These are phyloP conservation scores for Leptodontidium sp. DNA, from an alignment of 2,329 filamentous ascomycete genomes.

Conservation along the genomic window DNA sequence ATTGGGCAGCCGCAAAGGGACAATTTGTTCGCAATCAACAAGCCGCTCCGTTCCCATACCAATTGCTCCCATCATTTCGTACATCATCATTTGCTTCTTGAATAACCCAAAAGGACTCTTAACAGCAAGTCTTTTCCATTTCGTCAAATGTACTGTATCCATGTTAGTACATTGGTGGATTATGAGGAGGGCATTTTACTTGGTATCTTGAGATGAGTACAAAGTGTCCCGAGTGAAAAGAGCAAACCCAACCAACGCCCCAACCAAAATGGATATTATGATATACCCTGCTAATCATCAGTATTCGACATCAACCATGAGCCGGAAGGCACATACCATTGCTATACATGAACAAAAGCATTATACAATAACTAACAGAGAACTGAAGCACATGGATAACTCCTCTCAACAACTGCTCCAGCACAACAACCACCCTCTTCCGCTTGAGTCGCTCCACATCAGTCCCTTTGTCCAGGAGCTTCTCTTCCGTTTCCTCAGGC, in stretches of 20 bases:
- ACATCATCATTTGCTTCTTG: not conserved
- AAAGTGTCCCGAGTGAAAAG: constrained; percentile 39
- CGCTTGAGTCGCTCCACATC: not conserved
- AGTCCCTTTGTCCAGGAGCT: constrained; percentile 28
- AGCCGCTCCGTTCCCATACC: not conserved
- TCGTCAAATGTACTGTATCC: constrained; percentile 14
- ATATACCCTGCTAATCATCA: constrained; percentile 34
- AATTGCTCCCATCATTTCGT: not conserved
- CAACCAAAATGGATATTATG: constrained; percentile 37
- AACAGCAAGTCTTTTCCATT: constrained; percentile 27
- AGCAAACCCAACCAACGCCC: constrained; percentile 37
- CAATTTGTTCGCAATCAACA: constrained; percentile 19
- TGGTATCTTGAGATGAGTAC: constrained; percentile 10
- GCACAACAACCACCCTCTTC: constrained; percentile 18
- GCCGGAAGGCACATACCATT: constrained; percentile 32
- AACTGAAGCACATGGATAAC: constrained; percentile 37
- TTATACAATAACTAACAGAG: constrained; percentile 28
- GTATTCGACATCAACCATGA: not conserved
- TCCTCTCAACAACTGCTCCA: constrained; percentile 35
- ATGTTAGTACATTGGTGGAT: not conserved
- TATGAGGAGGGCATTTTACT: constrained; percentile 13
- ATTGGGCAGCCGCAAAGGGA: not conserved
- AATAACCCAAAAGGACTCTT: not conserved
- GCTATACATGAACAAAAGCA: constrained; percentile 40
- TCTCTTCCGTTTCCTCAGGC: constrained; percentile 32